A percentile compares a stretch with the other conserved stretches of the same genome.
phyloP scores from a whole-genome alignment of 1,284 basidiomycete species.

The Vanrija humicola region DNA sequence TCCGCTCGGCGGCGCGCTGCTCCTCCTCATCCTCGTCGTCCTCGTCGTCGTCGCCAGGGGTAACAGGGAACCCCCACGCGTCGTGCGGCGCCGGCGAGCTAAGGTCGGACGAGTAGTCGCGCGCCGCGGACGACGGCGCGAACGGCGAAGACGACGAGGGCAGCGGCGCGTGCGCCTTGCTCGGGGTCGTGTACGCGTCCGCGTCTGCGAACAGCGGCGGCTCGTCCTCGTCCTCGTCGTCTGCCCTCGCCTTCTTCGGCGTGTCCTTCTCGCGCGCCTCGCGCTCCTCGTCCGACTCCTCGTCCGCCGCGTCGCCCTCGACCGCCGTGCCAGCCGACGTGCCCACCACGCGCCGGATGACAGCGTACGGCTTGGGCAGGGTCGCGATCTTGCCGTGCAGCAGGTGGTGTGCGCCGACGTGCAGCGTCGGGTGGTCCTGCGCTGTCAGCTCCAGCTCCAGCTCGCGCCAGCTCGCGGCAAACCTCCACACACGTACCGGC shows the following conservation, averaged over 20 bases:
- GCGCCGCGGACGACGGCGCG: conserved; percentile 1
- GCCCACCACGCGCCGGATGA: conserved; percentile 47
- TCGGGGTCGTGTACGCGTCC: conserved; percentile 9
- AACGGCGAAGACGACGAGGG: too few relatives aligned
- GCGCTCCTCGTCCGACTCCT: conserved; percentile 19
- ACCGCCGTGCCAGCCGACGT: not conserved
- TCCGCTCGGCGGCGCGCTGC: conserved; percentile 3
- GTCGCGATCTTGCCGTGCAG: conserved; percentile 79
- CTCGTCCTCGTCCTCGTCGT: conserved; percentile 30
- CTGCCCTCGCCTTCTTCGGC: conserved; percentile 4
- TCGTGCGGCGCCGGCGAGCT: conserved; percentile 25
- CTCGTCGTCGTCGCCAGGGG: conserved; percentile 7
- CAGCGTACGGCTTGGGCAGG: conserved; percentile 71
- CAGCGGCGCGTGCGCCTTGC: conserved; percentile 9
- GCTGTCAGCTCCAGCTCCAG: not conserved
- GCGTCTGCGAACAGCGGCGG: conserved; percentile 29
- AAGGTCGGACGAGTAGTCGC: conserved; percentile 45
- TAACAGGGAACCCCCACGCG: conserved; percentile 1
- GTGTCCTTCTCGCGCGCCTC: conserved; percentile 18
- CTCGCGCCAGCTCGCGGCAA: not conserved
- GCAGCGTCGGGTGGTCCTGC: conserved; percentile 71
- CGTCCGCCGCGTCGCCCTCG: conserved; percentile 20
- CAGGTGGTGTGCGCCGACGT: conserved; percentile 74
- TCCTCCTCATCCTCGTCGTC: conserved; percentile 22
- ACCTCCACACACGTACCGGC: conserved; percentile 31